Percentiles rank a stretch among this genome's conserved stretches.
These are phyloP conservation scores for Polytrichum commune DNA, from an alignment of 225 moss, liverwort and hornwort genomes.

Conservation along the genomic window DNA sequence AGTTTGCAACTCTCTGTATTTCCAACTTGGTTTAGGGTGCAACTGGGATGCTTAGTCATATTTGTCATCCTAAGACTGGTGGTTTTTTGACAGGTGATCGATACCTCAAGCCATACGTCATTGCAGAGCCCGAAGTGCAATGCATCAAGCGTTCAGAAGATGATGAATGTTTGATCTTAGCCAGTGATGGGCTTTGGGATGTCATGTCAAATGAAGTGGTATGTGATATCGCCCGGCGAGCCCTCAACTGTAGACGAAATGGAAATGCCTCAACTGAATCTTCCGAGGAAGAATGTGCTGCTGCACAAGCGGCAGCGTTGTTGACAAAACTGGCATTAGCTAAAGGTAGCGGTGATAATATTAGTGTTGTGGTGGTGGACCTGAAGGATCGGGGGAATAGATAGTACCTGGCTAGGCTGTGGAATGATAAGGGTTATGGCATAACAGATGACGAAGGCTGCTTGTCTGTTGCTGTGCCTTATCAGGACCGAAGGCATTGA, in stretches of 20 bases:
- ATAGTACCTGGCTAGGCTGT: conserved; percentile 35
- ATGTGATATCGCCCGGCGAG: conserved; percentile 78
- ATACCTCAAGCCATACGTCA: conserved; percentile 88
- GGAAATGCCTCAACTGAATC: conserved; percentile 22
- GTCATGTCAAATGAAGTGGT: conserved; percentile 87
- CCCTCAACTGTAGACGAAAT: conserved; percentile 37
- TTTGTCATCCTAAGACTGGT: too few relatives aligned
- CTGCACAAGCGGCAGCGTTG: conserved; percentile 71
- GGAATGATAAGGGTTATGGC: conserved; percentile 16
- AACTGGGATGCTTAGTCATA: too few relatives aligned
- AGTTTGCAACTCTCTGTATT: neutral
- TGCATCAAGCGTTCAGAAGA: conserved; percentile 68
- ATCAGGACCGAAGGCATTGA: conserved; percentile 18
- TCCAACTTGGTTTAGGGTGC: too few relatives aligned
- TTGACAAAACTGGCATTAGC: conserved; percentile 84
- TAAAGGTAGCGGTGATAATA: conserved; percentile 91
- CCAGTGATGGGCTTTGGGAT: conserved; percentile 99
- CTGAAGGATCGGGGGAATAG: conserved; percentile 41
- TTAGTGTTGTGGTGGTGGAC: conserved; percentile 95
- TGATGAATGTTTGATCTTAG: conserved; percentile 86
- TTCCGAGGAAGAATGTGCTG: conserved; percentile 54
- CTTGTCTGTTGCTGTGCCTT: conserved; percentile 17
- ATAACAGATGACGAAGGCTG: conserved; percentile 8
- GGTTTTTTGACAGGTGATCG: conserved; percentile 60
- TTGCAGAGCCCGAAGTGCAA: conserved; percentile 87